phyloP scores from a whole-genome alignment of 108 stramenopile species.

The Cylindrotheca fusiformis region DNA sequence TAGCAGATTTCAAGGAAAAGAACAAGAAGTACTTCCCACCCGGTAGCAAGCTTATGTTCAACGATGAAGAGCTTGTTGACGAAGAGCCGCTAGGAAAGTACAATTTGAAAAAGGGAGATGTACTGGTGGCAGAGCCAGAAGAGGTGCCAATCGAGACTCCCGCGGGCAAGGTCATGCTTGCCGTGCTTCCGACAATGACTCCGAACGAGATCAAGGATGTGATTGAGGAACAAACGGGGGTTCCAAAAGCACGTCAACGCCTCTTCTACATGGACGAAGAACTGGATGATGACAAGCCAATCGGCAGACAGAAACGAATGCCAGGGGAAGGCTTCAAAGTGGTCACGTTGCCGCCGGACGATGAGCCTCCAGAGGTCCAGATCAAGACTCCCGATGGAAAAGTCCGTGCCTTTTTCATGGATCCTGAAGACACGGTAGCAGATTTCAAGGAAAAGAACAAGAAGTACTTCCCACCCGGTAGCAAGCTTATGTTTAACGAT shows the following conservation, averaged over 20 bases:
- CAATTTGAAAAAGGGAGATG: slow-evolving; percentile 3
- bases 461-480: neutral
- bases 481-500: slow-evolving; percentile 5
- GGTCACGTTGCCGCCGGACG: neutral
- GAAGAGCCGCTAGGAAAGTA: neutral
- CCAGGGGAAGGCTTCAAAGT: slow-evolving; percentile 1
- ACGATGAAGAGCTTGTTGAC: slow-evolving; percentile 18
- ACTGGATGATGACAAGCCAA: slow-evolving; percentile 9
- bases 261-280: slow-evolving; percentile 17
- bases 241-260: slow-evolving; percentile 13
- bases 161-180: slow-evolving; percentile 3
- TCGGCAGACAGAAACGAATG: neutral
- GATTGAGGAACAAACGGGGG: slow-evolving; percentile 25
- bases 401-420: slow-evolving; percentile 2
- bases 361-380: neutral
- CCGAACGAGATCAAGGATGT: slow-evolving; percentile 24
- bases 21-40: neutral
- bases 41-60: slow-evolving; percentile 17
- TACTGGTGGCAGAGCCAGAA: slow-evolving; percentile 7
- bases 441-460: slow-evolving; percentile 7
- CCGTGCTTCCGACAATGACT: slow-evolving; percentile 16
- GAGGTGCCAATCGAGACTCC: slow-evolving; percentile 6
- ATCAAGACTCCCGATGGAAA: slow-evolving; percentile 10
- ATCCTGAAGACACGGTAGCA: slow-evolving; percentile 5
- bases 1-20: slow-evolving; percentile 12